Percentiles rank a stretch among this genome's conserved stretches.
Evolutionary conservation across 2,329 filamentous ascomycete genomes (phyloP).

Genomic region (Tolypocladium inflatum): DNA sequence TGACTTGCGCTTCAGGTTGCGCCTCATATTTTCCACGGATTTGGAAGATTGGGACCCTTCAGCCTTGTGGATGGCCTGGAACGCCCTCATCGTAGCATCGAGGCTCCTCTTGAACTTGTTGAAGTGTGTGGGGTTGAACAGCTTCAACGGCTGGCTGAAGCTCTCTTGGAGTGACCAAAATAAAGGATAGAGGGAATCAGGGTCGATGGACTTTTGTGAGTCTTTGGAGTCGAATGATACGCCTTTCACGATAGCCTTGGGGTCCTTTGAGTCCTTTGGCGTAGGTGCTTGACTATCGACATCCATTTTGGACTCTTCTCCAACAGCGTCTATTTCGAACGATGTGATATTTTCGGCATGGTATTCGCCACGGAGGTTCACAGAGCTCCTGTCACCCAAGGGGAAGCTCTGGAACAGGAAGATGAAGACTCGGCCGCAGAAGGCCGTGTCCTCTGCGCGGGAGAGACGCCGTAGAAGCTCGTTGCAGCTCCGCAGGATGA

Average conservation of each 20-base stretch:
- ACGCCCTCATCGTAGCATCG: constrained; percentile 52
- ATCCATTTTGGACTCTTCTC: constrained; percentile 44
- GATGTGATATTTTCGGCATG: constrained; percentile 90
- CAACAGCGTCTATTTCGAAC: constrained; percentile 46
- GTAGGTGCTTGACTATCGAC: constrained; percentile 44
- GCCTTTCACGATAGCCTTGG: constrained; percentile 25
- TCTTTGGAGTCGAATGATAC: constrained; percentile 32
- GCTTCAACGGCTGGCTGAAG: constrained; percentile 79
- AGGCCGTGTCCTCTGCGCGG: constrained; percentile 92
- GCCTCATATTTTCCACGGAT: constrained; percentile 51
- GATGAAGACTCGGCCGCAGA: constrained; percentile 95
- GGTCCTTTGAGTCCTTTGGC: constrained; percentile 20
- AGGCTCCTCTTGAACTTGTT: constrained; percentile 72
- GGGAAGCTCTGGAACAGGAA: constrained; percentile 98
- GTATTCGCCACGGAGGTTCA: constrained; percentile 92
- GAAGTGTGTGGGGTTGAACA: constrained; percentile 68
- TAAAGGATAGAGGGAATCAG: constrained; percentile 71
- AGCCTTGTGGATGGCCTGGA: constrained; percentile 40
- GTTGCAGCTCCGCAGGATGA: constrained; percentile 91
- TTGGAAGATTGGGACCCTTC: constrained; percentile 38
- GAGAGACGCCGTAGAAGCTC: constrained; percentile 88
- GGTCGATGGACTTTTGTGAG: constrained; percentile 47
- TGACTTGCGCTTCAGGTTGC: constrained; percentile 62
- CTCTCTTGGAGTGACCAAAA: constrained; percentile 92
- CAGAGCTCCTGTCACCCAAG: constrained; percentile 90